These are phyloP conservation scores for Boechera retrofracta DNA, from an alignment of 345 rosid genomes.

Conservation along the genomic window DNA sequence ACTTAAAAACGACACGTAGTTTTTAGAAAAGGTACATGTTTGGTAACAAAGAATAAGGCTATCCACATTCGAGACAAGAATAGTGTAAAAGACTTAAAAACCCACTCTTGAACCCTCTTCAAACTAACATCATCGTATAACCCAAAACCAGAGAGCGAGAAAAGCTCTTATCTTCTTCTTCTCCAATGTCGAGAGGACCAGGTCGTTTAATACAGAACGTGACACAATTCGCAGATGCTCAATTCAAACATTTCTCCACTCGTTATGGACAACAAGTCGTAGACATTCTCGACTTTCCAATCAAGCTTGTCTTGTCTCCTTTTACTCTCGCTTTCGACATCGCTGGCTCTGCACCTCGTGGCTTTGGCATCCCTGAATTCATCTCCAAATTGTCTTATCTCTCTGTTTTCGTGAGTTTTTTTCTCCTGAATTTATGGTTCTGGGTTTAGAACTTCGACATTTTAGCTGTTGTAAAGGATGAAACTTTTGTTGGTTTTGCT, in stretches of 20 bases:
- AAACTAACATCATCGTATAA: conserved; percentile 13
- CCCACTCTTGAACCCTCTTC: conserved; percentile 24
- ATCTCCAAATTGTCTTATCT: conserved; percentile 72
- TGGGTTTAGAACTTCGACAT: not conserved
- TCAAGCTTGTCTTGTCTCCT: conserved; percentile 78
- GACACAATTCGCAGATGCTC: conserved; percentile 63
- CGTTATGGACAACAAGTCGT: conserved; percentile 73
- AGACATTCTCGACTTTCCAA: conserved; percentile 75
- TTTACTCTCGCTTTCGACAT: conserved; percentile 86
- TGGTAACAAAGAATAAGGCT: conserved; percentile 5
- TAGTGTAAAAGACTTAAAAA: not conserved
- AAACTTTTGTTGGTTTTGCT: conserved; percentile 14
- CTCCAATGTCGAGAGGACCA: conserved; percentile 67
- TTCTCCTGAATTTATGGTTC: not conserved
- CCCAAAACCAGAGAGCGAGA: conserved; percentile 18
- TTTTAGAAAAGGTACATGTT: not conserved
- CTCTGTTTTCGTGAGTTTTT: conserved; percentile 69
- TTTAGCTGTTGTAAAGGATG: not conserved
- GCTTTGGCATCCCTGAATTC: conserved; percentile 85
- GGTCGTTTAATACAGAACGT: conserved; percentile 59
- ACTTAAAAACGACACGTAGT: conserved; percentile 22
- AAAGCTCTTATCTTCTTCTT: conserved; percentile 27
- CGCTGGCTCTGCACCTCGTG: conserved; percentile 95
- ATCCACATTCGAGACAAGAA: conserved; percentile 22
- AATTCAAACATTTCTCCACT: conserved; percentile 58